Evolutionary conservation across 2,329 filamentous ascomycete species (phyloP), one percentile per base, ranked within the genome.

Genomic region (Sclerotinia glacialis): DNA sequence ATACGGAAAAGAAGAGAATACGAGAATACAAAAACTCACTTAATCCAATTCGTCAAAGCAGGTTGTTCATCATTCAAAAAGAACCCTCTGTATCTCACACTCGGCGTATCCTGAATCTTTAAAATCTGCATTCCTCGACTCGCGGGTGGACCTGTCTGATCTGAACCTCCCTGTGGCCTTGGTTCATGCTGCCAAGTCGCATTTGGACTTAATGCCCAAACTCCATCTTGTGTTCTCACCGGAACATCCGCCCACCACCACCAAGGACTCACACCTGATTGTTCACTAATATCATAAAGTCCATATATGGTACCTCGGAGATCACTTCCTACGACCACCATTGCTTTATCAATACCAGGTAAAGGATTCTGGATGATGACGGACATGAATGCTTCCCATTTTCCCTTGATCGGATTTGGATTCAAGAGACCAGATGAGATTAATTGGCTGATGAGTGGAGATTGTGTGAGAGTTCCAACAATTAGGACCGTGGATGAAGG

Each of bases 231-330:
- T 52, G 77, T 77, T 42, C 80, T 78, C 0, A 80, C 72, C 3
- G 83, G 79, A 1, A 85, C 81, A 74, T 86, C 84, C 12, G 84
- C 84, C 76, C 80, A 86, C 79, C 80, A 86, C 72, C 84, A 80
- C 83, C 83, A 86, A 56, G 87, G 88, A 42, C 85, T 89, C 16
- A 91, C 87, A 34, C 89, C 89, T 67, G 91, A 90, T 74, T 91
- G 88, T 76, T 91, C 88, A 28, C 86, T 89, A 58, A 91, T 76
- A 70, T 89, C 87, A 77, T 92, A 92, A 26, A 90, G 79, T 14
- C 89, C 89, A 72, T 84, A 92, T 65, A 92, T 89, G 2, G 86
- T 85, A 18, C 87, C 87, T 69, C 88, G 80, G 53, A 83, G 80
- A 74, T 91, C 88, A 73, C 85, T 88, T 14, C 87, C 89, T 42